Evolutionary conservation across 2,329 filamentous ascomycete genomes (phyloP).

Genomic region (Penicillium sp.): DNA sequence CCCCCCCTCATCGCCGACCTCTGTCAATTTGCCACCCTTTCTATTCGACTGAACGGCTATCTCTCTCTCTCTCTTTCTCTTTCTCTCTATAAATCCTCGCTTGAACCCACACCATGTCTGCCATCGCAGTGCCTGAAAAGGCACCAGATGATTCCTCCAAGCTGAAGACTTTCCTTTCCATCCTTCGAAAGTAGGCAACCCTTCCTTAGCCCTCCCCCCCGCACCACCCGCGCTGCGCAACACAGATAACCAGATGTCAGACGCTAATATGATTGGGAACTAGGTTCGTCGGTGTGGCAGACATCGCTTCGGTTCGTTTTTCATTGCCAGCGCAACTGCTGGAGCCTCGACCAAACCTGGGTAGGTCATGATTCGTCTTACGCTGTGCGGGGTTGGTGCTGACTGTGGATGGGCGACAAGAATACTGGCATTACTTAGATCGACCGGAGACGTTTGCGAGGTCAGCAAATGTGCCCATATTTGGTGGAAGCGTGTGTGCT

Average conservation of each 20-base stretch:
- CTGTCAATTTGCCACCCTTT: slow-evolving; percentile 4
- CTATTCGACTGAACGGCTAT: not conserved
- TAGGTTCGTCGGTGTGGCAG: slow-evolving; percentile 93
- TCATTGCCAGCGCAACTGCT: slow-evolving; percentile 92
- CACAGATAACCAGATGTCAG: not conserved
- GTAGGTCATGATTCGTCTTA: slow-evolving; percentile 39
- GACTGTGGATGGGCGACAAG: slow-evolving; percentile 42
- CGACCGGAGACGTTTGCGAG: slow-evolving; percentile 83
- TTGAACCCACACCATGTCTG: slow-evolving; percentile 27
- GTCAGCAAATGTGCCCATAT: slow-evolving; percentile 40
- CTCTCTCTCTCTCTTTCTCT: not conserved
- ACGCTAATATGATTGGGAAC: slow-evolving; percentile 10
- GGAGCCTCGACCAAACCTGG: slow-evolving; percentile 90
- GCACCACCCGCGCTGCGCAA: not conserved
- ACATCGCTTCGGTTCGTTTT: slow-evolving; percentile 94
- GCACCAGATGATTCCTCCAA: slow-evolving; percentile 77
- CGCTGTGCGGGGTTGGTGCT: slow-evolving; percentile 10
- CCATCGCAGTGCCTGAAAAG: slow-evolving; percentile 49
- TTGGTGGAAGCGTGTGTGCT: slow-evolving; percentile 31
- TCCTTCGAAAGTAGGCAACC: slow-evolving; percentile 73
- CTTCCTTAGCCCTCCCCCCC: not conserved
- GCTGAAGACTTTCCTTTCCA: slow-evolving; percentile 81
- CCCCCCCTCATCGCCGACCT: not conserved
- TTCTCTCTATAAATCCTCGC: not conserved
- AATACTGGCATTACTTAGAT: slow-evolving; percentile 99